Percentiles rank a stretch among this genome's conserved stretches.
Evolutionary conservation across 2,329 filamentous ascomycete genomes (phyloP).

Genomic region (Aspergillus alliaceus): DNA sequence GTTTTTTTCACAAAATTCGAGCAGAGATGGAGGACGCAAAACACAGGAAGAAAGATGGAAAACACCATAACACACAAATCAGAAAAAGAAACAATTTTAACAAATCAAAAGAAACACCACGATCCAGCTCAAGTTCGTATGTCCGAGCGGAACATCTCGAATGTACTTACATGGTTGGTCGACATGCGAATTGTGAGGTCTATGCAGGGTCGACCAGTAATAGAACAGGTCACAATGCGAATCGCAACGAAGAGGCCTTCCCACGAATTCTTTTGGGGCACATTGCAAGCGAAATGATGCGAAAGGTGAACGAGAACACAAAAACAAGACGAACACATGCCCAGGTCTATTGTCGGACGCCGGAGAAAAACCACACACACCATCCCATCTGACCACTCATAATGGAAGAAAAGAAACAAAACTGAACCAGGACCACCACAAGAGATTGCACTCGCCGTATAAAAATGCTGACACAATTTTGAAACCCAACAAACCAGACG

Average conservation of each 20-base stretch:
- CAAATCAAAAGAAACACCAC: slow-evolving; percentile 6
- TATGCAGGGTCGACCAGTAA: slow-evolving; percentile 13
- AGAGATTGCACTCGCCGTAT: slow-evolving; percentile 32
- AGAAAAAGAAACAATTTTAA: slow-evolving; percentile 4
- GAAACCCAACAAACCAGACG: slow-evolving; percentile 14
- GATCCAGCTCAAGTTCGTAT: slow-evolving; percentile 18
- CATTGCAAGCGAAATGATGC: slow-evolving; percentile 17
- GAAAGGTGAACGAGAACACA: slow-evolving; percentile 20
- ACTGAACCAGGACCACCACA: slow-evolving; percentile 28
- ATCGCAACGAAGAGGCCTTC: slow-evolving; percentile 20
- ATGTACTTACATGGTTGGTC: slow-evolving; percentile 22
- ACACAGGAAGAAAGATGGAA: background rate
- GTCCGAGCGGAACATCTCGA: slow-evolving; percentile 19
- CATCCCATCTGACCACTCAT: slow-evolving; percentile 36
- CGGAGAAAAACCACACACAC: slow-evolving; percentile 35
- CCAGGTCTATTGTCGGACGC: slow-evolving; percentile 45
- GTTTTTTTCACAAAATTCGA: slow-evolving; percentile 4
- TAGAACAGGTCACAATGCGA: slow-evolving; percentile 12
- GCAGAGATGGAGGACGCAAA: background rate
- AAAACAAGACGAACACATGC: slow-evolving; percentile 32
- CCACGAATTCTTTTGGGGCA: slow-evolving; percentile 25
- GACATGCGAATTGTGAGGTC: slow-evolving; percentile 18
- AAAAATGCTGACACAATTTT: slow-evolving; percentile 27
- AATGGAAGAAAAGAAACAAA: slow-evolving; percentile 29
- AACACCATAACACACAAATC: slow-evolving; percentile 7